Percentiles rank a stretch among this genome's conserved stretches.
Evolutionary conservation across 2,329 filamentous ascomycete genomes (phyloP).

Genomic region (Clarireedia homoeocarpa): DNA sequence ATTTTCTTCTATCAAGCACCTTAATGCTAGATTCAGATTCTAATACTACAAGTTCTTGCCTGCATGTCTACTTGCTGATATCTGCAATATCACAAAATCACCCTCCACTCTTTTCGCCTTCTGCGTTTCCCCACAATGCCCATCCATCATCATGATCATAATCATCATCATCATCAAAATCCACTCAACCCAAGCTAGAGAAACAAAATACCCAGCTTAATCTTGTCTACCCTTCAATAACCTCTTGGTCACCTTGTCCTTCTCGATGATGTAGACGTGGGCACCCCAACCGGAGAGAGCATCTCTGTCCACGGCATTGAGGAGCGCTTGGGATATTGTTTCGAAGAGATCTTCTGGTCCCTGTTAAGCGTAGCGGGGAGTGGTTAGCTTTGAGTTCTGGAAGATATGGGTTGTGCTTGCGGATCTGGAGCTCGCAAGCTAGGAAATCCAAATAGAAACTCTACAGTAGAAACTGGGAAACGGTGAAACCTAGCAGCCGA

Average conservation of each 20-base stretch:
- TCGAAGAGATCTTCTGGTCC: conserved; percentile 93
- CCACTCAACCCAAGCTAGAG: no score
- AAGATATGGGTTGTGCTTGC: background rate
- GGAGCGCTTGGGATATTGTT: conserved; percentile 89
- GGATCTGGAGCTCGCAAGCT: background rate
- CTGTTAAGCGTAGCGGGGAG: conserved; percentile 35
- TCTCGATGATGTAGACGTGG: conserved; percentile 99
- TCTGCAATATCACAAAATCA: background rate
- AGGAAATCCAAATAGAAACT: background rate
- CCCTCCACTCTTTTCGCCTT: background rate
- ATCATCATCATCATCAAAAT: no score
- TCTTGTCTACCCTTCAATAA: conserved; percentile 97
- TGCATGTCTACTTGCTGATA: background rate
- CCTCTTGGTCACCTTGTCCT: conserved; percentile 99
- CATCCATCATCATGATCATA: background rate
- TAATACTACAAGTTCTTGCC: conserved; percentile 19
- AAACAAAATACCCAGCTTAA: conserved; percentile 36
- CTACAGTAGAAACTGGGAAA: background rate
- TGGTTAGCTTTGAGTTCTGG: background rate
- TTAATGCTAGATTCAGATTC: conserved; percentile 8
- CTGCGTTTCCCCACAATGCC: background rate
- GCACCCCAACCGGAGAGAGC: conserved; percentile 96
- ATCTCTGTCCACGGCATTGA: conserved; percentile 95
- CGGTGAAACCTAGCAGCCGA: background rate
- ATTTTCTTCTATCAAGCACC: conserved; percentile 6